Base-by-base conservation (phyloP, 2,329 filamentous ascomycete species). In the Fusarium subtropicale region DNA sequence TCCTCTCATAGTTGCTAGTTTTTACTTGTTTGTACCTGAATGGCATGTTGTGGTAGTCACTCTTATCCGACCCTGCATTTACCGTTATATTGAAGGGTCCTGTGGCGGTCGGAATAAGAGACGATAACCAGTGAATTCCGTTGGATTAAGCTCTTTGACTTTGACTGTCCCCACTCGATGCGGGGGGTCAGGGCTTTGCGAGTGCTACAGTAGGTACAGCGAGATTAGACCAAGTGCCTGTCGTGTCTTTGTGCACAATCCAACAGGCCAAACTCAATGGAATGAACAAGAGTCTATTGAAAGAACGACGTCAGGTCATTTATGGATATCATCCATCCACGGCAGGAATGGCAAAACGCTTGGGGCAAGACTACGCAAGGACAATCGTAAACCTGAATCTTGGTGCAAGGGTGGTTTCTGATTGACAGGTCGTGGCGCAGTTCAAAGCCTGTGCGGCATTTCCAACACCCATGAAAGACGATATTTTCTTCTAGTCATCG, bases 381-480 rank as follows among this genome's bases (percentile, higher is more conserved):
- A 33, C 48, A 52, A 28, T 64, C 38, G 58, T 45, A 57, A 59
- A 54, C 36, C 38, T 33, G 64, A 50, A 34, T 18, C 60, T 68
- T 60, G 47, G 34, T 41, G 42, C 13, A 50, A 20, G 42, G 41
- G 36, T 30, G 22, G 31, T 47, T 47, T 45, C 48, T 33, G 34
- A 34, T 55, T 57, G 45, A 54, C 52, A 53, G 42, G 39, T 38
- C 50, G 66, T 70, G 66, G 66, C 66, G 66, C 66, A 70, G 66
- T 53, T 48, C 31, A 56, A 22, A 59, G 24, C 47, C 36, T 20
- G 28, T 52, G 63, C 46, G 62, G 66, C 44, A 67, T 51, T 59
- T 66, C 44, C 47, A 34, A 31, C 22, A 55, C 34, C 52, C 56
- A 54, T 24, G 39, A 48, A 30, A 26, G 20, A 28, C n/a, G 26